Percentiles rank a stretch among this genome's conserved stretches.
Evolutionary conservation across 2,329 filamentous ascomycete species (phyloP).

Genomic region (Coleophoma crateriformis): DNA sequence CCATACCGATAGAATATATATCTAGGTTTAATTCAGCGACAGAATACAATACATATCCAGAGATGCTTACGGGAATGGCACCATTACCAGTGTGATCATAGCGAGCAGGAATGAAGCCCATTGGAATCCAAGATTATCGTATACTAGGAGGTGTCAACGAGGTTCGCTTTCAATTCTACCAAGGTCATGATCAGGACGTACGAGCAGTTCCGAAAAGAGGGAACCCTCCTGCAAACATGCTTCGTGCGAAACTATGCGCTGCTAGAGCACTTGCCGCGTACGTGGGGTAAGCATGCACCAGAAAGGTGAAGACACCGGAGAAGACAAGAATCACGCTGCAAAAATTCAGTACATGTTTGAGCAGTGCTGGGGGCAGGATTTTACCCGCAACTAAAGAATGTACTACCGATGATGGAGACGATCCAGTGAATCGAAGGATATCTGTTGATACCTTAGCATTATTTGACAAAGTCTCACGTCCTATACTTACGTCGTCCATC

Average conservation of each 20-base stretch:
- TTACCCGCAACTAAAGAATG: conserved; percentile 63
- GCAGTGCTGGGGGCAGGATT: conserved; percentile 15
- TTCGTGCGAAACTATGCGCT: conserved; percentile 76
- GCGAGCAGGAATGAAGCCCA: conserved; percentile 62
- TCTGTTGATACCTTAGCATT: conserved; percentile 29
- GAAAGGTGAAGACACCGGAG: conserved; percentile 80
- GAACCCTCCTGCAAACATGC: conserved; percentile 55
- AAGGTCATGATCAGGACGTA: too few species aligned
- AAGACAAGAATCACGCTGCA: conserved; percentile 63
- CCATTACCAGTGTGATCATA: conserved; percentile 55
- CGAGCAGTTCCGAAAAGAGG: neutral
- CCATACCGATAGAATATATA: conserved; percentile 56
- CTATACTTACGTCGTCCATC: conserved; percentile 51
- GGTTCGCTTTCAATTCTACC: conserved; percentile 59
- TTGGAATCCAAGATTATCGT: conserved; percentile 59
- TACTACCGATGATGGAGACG: conserved; percentile 65
- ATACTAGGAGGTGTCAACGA: conserved; percentile 70
- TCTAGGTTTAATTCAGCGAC: too few species aligned
- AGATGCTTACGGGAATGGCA: conserved; percentile 49
- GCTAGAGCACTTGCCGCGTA: conserved; percentile 76
- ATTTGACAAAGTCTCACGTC: too few species aligned
- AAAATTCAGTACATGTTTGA: too few species aligned
- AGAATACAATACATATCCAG: too few species aligned
- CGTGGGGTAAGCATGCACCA: conserved; percentile 68
- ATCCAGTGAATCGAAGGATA: conserved; percentile 71